These are phyloP conservation scores for Xylariaceae sp. DNA, from an alignment of 2,329 filamentous ascomycete genomes.

Conservation along the genomic window DNA sequence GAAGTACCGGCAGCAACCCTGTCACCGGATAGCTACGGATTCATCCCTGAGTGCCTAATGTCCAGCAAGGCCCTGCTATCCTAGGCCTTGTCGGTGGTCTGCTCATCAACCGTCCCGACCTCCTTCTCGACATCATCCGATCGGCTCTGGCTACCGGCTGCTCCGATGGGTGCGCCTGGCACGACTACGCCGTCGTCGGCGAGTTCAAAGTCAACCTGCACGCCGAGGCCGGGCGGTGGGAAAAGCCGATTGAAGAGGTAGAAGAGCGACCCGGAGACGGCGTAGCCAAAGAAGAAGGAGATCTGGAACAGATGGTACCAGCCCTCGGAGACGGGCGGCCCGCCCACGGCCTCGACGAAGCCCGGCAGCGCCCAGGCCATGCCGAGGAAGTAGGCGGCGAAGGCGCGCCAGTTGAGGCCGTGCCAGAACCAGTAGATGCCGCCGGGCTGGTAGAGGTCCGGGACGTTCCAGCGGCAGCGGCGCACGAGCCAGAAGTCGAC, in stretches of 20 bases:
- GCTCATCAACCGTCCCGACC: constrained; percentile 2
- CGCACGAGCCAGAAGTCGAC: constrained; percentile 14
- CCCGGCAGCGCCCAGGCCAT: constrained; percentile 9
- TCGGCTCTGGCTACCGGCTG: neutral
- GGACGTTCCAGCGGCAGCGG: constrained; percentile 11
- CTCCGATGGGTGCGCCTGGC: neutral
- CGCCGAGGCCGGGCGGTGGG: constrained; percentile 7
- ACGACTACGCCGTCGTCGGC: constrained; percentile 2
- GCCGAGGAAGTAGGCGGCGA: constrained; percentile 8
- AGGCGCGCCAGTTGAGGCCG: constrained; percentile 11
- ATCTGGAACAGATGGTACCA: constrained; percentile 10
- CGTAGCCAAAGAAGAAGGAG: constrained; percentile 10
- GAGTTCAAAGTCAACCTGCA: constrained; percentile 5
- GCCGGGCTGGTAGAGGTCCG: constrained; percentile 12
- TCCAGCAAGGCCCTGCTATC: too few relatives aligned
- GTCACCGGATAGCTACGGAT: too few relatives aligned
- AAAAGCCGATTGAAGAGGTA: constrained; percentile 6
- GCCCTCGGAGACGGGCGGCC: constrained; percentile 3
- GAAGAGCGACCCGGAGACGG: constrained; percentile 4
- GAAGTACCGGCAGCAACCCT: too few relatives aligned
- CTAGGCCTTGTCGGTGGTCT: too few relatives aligned
- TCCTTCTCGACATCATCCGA: neutral
- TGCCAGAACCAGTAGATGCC: constrained; percentile 16
- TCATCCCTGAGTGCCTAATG: too few relatives aligned
- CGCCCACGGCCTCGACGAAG: constrained; percentile 9